Evolutionary conservation across 208 protist genomes (phyloP), one percentile per base, ranked within the genome.

Genomic region (Trypanosoma theileri): DNA sequence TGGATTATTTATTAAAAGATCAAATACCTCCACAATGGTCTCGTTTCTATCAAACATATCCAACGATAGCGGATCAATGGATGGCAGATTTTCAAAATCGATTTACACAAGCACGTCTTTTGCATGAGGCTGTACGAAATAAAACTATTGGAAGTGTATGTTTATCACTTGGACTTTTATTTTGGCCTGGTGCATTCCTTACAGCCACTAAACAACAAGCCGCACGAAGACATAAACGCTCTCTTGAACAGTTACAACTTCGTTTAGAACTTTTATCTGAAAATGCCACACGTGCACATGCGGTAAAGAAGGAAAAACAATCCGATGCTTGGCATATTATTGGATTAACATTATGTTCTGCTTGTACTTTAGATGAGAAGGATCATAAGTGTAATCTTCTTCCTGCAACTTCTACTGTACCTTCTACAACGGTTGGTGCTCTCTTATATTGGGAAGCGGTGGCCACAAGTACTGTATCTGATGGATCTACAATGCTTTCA

Each of bases 181-280:
- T 99, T 62, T 76, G 82, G 11, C 98, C 98, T 11, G 95, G 96
- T 19, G 98, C 97, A 0, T 98, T 98, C 71, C 79, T 99, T 42
- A 99, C 98, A 22, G 98, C 98, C n/a, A 98, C 96, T 24, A 91
- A 98, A 67, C 98, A 99, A 88, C 80, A 94, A 44, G 91, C 84
- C 14, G 94, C 96, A 28, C 86, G 97, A 41, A 63, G 69, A 9
- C 80, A 90, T 44, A 50, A 75, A 13, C 88, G 91, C 76, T 94
- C 98, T 2, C 81, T 99, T 3, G 98, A 99, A 75, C 91, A 92
- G 22, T 84, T 99, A 12, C 71, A 85, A 59, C 84, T 98, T 7
- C 74, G 77, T 16, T 71, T 98, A 6, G 77, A 86, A 45, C 63
- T 86, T 13, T 50, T 69, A n/a, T 51, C 59, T 10, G 60, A 74